Conservation (phyloP, 2,329 filamentous ascomycete species). For the Neoascochyta sp. region DNA sequence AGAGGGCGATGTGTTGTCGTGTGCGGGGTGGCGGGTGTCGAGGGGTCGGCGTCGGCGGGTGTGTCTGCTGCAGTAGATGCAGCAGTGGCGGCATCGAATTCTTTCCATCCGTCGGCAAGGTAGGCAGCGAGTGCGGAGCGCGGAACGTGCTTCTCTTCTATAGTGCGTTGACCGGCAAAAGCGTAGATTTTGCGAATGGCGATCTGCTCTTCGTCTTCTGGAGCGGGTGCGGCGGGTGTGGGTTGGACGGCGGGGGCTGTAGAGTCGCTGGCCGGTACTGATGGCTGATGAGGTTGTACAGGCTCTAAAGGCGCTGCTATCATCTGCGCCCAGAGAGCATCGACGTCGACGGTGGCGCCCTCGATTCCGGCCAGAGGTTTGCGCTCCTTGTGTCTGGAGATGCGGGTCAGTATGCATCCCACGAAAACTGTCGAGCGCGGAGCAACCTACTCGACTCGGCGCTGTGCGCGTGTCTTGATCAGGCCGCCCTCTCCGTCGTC, state of each 20-base stretch:
- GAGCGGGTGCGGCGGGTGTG: slow-evolving; percentile 10
- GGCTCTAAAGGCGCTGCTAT: slow-evolving; percentile 44
- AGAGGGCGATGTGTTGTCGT: slow-evolving; percentile 29
- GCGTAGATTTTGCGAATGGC: slow-evolving; percentile 69
- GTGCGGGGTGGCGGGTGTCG: slow-evolving; percentile 5
- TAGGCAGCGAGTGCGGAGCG: slow-evolving; percentile 29
- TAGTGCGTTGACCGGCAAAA: slow-evolving; percentile 69
- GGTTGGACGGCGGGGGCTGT: slow-evolving; percentile 9
- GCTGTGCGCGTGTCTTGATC: slow-evolving; percentile 69
- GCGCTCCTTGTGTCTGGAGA: slow-evolving; percentile 57
- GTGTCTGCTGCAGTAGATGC: neutral
- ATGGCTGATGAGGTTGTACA: slow-evolving; percentile 14
- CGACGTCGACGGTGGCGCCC: slow-evolving; percentile 66
- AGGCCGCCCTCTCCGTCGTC: slow-evolving; percentile 57
- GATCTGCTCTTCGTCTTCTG: slow-evolving; percentile 43
- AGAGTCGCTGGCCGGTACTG: slow-evolving; percentile 5
- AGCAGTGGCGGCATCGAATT: slow-evolving; percentile 6
- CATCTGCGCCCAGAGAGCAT: slow-evolving; percentile 68
- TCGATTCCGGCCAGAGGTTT: slow-evolving; percentile 52
- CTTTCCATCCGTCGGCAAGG: slow-evolving; percentile 30
- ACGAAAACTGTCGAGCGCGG: neutral
- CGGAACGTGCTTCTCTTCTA: slow-evolving; percentile 66
- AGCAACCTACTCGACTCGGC: slow-evolving; percentile 58
- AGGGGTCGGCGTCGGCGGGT: slow-evolving; percentile 3
- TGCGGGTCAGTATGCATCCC: neutral